Percentiles rank a stretch among this genome's conserved stretches.
These are phyloP conservation scores for Ambrosia trifida DNA, from an alignment of 129 eudicot genomes.

Conservation along the genomic window DNA sequence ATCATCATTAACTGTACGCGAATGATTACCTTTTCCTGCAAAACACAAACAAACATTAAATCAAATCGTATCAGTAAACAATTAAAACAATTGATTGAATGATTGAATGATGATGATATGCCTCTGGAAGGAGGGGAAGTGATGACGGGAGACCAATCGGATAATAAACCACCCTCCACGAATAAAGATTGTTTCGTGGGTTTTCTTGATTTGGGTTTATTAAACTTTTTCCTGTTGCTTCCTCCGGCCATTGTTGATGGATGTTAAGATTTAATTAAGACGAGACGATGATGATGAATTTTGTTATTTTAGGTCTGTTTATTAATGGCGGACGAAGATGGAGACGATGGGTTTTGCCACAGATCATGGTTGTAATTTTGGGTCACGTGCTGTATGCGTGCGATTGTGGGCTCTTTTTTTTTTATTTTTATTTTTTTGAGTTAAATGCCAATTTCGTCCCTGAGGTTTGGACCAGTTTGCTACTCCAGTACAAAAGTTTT, in stretches of 20 bases:
- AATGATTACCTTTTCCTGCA: conserved; percentile 34
- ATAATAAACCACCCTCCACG: conserved; percentile 70
- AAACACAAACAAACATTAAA: conserved; percentile 4
- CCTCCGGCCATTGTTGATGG: conserved; percentile 57
- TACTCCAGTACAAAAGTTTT: too few relatives aligned
- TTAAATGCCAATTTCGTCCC: too few relatives aligned
- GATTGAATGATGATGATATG: conserved; percentile 5
- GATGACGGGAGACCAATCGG: conserved; percentile 55
- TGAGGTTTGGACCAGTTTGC: too few relatives aligned
- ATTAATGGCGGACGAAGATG: too few relatives aligned
- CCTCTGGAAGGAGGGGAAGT: conserved; percentile 62
- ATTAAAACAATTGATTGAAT: neutral
- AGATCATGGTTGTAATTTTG: too few relatives aligned
- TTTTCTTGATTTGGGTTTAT: conserved; percentile 38
- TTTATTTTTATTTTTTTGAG: too few relatives aligned
- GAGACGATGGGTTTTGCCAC: too few relatives aligned
- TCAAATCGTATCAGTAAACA: neutral
- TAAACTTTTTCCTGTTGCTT: conserved; percentile 30
- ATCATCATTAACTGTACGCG: conserved; percentile 25
- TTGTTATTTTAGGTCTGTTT: neutral
- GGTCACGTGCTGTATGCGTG: too few relatives aligned
- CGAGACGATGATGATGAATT: conserved; percentile 17
- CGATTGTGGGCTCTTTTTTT: too few relatives aligned
- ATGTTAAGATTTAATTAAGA: neutral
- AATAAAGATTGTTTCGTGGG: conserved; percentile 45